Evolutionary conservation across 1,139 yeast genomes (phyloP).

Genomic region (Torulaspora globosa): DNA sequence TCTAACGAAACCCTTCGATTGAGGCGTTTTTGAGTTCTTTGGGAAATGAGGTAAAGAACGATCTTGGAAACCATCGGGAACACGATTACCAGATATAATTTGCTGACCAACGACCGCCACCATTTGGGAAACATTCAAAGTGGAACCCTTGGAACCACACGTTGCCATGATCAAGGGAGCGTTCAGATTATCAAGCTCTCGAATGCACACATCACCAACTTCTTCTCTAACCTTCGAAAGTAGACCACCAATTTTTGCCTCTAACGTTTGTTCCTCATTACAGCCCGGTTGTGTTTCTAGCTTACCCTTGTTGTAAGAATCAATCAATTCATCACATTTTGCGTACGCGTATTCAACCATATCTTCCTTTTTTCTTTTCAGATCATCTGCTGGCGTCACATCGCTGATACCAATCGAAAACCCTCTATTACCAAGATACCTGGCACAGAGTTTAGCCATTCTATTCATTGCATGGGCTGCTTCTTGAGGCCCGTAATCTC

Average conservation of each 20-base stretch:
- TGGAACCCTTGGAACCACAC: constrained; percentile 98
- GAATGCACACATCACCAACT: constrained; percentile 96
- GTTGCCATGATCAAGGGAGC: constrained; percentile 99
- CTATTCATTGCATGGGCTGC: constrained; percentile 97
- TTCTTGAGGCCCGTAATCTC: constrained; percentile 94
- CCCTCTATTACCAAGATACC: constrained; percentile 91
- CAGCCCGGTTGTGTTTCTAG: constrained; percentile 99
- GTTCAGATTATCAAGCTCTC: constrained; percentile 81
- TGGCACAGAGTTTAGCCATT: constrained; percentile 96
- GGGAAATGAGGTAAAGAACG: constrained; percentile 96
- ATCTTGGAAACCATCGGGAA: constrained; percentile 99
- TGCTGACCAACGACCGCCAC: constrained; percentile 99
- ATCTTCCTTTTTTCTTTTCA: constrained; percentile 73
- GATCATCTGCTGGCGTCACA: constrained; percentile 85
- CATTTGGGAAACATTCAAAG: constrained; percentile 97
- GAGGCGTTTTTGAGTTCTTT: constrained; percentile 94
- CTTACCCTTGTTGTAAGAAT: constrained; percentile 73
- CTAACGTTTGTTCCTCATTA: constrained; percentile 95
- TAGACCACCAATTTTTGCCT: constrained; percentile 94
- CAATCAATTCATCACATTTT: constrained; percentile 89
- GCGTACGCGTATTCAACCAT: constrained; percentile 89
- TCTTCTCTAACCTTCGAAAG: constrained; percentile 97
- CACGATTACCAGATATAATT: constrained; percentile 97
- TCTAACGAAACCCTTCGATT: constrained; percentile 95
- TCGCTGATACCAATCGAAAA: constrained; percentile 96